Evolutionary conservation across 129 eudicot genomes (phyloP).

Genomic region (Dittrichia graveolens): DNA sequence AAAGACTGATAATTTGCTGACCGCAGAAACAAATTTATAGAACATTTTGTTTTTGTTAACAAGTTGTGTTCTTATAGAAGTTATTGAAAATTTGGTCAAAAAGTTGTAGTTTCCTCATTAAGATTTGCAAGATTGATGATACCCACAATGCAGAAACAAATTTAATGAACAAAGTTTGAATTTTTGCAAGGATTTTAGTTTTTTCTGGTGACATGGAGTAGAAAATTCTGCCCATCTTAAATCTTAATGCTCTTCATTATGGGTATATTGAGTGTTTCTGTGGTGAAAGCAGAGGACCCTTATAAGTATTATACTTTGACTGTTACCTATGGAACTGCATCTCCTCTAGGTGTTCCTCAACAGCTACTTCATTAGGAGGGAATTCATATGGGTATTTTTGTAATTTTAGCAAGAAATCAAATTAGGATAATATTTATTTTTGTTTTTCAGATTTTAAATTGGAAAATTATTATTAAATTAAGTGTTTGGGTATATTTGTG

Average conservation of each 20-base stretch:
- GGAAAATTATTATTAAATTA: too few species aligned
- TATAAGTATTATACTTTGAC: constrained; percentile 86
- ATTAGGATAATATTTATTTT: too few species aligned
- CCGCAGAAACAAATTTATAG: neutral
- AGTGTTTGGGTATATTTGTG: too few species aligned
- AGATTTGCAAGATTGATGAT: constrained; percentile 5
- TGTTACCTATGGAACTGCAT: constrained; percentile 84
- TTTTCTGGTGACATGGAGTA: constrained; percentile 49
- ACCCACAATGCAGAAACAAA: constrained; percentile 2
- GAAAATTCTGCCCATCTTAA: constrained; percentile 32
- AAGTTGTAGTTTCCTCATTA: neutral
- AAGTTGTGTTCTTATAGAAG: neutral
- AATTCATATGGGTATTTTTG: too few species aligned
- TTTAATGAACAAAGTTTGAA: neutral
- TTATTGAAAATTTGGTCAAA: neutral
- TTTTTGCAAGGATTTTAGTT: constrained; percentile 34
- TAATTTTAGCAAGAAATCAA: too few species aligned
- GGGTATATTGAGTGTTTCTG: constrained; percentile 44
- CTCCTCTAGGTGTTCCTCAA: constrained; percentile 91
- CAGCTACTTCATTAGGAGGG: constrained; percentile 69
- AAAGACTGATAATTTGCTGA: neutral
- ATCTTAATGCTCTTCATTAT: constrained; percentile 39
- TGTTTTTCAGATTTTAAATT: too few species aligned
- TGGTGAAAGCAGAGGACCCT: constrained; percentile 83
- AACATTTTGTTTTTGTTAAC: neutral